Conservation (phyloP, 176 grass and related monocot genomes). For the Panicum miliaceum region DNA sequence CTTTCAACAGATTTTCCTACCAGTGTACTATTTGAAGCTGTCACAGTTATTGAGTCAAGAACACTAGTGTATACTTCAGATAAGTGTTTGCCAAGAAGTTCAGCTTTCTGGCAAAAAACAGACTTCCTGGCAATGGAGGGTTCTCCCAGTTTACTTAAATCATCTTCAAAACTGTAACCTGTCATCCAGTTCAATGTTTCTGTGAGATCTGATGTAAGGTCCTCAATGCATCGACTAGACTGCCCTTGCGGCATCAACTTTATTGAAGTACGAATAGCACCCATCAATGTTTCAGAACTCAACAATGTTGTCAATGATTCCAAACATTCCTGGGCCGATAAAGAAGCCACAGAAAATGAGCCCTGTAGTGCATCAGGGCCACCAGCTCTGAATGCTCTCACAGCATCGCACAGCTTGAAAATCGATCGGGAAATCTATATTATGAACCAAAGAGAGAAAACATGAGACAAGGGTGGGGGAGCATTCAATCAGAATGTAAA, state of each 20-base stretch:
- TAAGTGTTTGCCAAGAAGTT: slow-evolving; percentile 81
- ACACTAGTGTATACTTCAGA: slow-evolving; percentile 74
- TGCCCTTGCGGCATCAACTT: slow-evolving; percentile 90
- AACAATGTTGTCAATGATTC: slow-evolving; percentile 65
- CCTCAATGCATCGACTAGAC: slow-evolving; percentile 75
- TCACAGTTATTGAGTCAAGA: slow-evolving; percentile 73
- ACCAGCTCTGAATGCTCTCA: slow-evolving; percentile 67
- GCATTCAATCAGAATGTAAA: slow-evolving; percentile 12
- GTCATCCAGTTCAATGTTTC: slow-evolving; percentile 79
- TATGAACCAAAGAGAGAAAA: slow-evolving; percentile 35
- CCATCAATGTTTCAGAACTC: slow-evolving; percentile 56
- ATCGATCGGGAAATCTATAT: slow-evolving; percentile 74
- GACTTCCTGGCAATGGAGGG: slow-evolving; percentile 35
- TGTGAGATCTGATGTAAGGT: slow-evolving; percentile 69
- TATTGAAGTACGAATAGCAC: slow-evolving; percentile 67
- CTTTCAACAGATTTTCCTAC: slow-evolving; percentile 82
- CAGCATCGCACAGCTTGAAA: slow-evolving; percentile 72
- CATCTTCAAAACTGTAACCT: slow-evolving; percentile 34
- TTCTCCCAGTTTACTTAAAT: slow-evolving; percentile 34
- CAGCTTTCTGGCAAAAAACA: slow-evolving; percentile 52
- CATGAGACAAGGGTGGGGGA: slow-evolving; percentile 13
- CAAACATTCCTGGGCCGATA: slow-evolving; percentile 61
- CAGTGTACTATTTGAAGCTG: slow-evolving; percentile 73
- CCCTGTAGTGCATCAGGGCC: slow-evolving; percentile 42
- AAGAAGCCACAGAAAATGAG: slow-evolving; percentile 64